These are phyloP conservation scores for Stramenopiles sp. DNA, from an alignment of 352 stramenopile genomes.

Conservation along the genomic window DNA sequence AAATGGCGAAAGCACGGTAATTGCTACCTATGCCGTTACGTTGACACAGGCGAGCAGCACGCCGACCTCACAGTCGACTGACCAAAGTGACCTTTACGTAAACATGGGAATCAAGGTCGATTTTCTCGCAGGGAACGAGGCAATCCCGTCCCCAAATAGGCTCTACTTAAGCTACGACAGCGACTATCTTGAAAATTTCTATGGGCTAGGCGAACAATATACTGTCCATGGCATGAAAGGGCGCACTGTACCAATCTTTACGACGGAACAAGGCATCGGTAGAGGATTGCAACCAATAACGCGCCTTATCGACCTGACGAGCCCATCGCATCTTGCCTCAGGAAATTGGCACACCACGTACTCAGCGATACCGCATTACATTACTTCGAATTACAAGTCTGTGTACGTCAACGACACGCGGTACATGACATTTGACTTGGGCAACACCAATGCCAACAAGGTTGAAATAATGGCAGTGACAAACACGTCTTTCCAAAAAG, in stretches of 20 bases:
- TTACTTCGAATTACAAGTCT: conserved; percentile 21
- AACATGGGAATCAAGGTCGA: no score
- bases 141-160: no score
- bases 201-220: no score
- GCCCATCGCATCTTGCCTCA: conserved; percentile 8
- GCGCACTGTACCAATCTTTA: conserved; percentile 21
- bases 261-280: conserved; percentile 29
- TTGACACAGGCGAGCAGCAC: no score
- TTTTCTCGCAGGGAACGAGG: no score
- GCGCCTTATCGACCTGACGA: conserved; percentile 22
- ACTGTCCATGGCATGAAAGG: conserved; percentile 31
- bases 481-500: neutral
- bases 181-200: no score
- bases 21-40: no score
- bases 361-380: conserved; percentile 27
- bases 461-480: no score
- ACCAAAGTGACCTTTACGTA: no score
- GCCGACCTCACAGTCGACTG: no score
- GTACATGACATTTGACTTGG: conserved; percentile 19
- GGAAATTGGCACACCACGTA: conserved; percentile 27
- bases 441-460: conserved; percentile 17
- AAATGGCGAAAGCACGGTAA: no score
- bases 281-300: conserved; percentile 28
- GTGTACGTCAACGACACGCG: conserved; percentile 22
- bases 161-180: no score